Evolutionary conservation across 768 basidiomycete genomes (phyloP).

Genomic region (Leucocoprinus birnbaumii): DNA sequence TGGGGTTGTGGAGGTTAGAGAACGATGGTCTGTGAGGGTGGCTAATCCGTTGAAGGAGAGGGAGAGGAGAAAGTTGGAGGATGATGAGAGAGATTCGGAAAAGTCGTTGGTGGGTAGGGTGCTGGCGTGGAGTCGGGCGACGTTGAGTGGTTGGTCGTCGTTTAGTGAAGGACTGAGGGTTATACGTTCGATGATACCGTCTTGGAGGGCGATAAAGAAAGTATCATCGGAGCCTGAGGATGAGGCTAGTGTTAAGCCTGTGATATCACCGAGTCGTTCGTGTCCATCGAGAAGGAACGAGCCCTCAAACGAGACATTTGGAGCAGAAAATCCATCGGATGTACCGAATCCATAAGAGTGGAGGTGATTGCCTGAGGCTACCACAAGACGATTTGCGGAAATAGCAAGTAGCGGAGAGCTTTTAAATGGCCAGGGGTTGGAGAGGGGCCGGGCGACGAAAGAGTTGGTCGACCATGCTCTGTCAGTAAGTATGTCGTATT

Average conservation of each 20-base stretch:
- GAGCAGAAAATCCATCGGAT: constrained; percentile 24
- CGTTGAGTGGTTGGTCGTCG: neutral
- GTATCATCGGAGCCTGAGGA: constrained; percentile 42
- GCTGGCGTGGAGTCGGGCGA: constrained; percentile 1
- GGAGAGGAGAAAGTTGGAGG: constrained; percentile 44
- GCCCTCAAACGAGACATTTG: constrained; percentile 47
- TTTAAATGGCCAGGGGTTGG: constrained; percentile 54
- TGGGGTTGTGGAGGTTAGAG: neutral
- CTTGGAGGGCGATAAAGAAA: constrained; percentile 55
- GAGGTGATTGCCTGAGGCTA: constrained; percentile 58
- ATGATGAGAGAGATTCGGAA: constrained; percentile 55
- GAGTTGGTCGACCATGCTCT: constrained; percentile 43
- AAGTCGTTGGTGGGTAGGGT: constrained; percentile 40
- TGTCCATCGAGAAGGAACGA: constrained; percentile 32
- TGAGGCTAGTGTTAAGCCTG: constrained; percentile 46
- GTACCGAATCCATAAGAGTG: constrained; percentile 52
- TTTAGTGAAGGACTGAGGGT: constrained; percentile 14
- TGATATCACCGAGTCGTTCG: constrained; percentile 44
- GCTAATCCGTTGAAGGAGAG: constrained; percentile 56
- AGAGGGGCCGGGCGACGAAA: constrained; percentile 66
- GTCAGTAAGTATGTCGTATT: constrained; percentile 54
- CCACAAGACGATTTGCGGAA: constrained; percentile 50
- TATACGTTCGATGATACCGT: constrained; percentile 48
- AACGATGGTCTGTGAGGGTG: constrained; percentile 14
- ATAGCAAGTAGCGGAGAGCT: constrained; percentile 56